Evolutionary conservation across 768 basidiomycete genomes (phyloP), one percentile per base, ranked within the genome.

Genomic region (Lyophyllum shimeji): DNA sequence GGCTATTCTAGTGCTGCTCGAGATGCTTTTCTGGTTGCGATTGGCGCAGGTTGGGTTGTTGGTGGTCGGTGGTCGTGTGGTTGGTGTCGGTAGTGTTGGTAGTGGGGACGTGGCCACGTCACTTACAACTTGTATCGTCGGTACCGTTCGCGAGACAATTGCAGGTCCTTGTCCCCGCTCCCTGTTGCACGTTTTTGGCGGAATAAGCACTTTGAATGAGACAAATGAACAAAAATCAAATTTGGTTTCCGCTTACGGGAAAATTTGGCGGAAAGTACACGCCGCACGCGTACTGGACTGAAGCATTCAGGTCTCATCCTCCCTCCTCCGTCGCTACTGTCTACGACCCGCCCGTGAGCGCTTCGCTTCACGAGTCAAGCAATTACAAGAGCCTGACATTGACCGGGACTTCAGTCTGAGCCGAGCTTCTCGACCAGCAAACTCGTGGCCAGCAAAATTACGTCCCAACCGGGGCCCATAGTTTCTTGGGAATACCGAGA

Each of bases 1-100:
- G n/a, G 40, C 42, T 46, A 37, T 23, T 45, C 15, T 31, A 47
- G 33, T 46, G 57, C 37, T 53, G 45, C 44, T 23, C 37, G 13
- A 53, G 54, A 45, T 56, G 53, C 34, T 55, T 54, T 46, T 60
- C 47, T 24, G 27, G 46, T 46, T 50, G 31, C 6, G 6, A 50
- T 48, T 23, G 6, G 20, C 42, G 39, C 39, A 40, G 25, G 46
- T 50, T 46, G 51, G 40, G 49, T 29, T 60, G 54, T 46, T 53
- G 50, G 18, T 44, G 55, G 34, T 51, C 20, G 18, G 21, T 49
- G 50, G n/a, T 51, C 5, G 29, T 29, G 29, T 9, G 29, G 29
- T 29, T 29, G 29, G 29, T 29, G 29, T n/a, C n/a, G 29, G 33
- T 23, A 12, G 18, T 21, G 39, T 4, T 9, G 50, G 39, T n/a